Evolutionary conservation across 1,284 basidiomycete genomes (phyloP).

Genomic region (Fistulinella staudtii): DNA sequence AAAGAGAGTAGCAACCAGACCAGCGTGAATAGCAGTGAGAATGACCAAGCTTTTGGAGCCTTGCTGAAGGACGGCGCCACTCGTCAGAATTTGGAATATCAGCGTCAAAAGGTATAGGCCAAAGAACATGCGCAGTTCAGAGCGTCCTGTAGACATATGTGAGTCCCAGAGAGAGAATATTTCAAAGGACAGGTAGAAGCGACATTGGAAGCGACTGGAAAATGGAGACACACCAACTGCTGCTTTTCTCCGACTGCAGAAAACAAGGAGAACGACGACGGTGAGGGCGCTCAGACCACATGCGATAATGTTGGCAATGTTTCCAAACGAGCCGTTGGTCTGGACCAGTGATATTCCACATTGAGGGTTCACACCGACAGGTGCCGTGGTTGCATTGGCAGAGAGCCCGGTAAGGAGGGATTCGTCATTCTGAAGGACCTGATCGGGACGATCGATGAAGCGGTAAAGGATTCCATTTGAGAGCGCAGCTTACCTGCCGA

Average conservation of each 20-base stretch:
- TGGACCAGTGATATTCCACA: constrained; percentile 52
- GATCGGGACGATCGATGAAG: constrained; percentile 11
- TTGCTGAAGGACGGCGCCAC: constrained; percentile 72
- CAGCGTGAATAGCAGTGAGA: constrained; percentile 72
- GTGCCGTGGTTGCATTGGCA: constrained; percentile 41
- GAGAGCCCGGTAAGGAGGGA: constrained; percentile 39
- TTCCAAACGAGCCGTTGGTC: constrained; percentile 53
- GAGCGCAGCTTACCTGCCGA: constrained; percentile 43
- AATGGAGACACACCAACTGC: constrained; percentile 32
- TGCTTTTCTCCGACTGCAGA: constrained; percentile 45
- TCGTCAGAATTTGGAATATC: constrained; percentile 74
- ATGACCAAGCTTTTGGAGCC: constrained; percentile 64
- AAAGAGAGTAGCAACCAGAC: constrained; percentile 66
- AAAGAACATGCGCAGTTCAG: constrained; percentile 67
- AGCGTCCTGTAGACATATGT: constrained; percentile 55
- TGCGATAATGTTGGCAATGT: constrained; percentile 70
- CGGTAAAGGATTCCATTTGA: constrained; percentile 1
- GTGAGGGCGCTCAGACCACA: constrained; percentile 59
- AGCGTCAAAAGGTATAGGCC: constrained; percentile 66
- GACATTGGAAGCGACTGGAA: not conserved
- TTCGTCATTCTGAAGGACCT: constrained; percentile 36
- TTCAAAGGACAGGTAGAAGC: constrained; percentile 5
- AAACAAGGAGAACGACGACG: constrained; percentile 45
- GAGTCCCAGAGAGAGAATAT: too few relatives aligned
- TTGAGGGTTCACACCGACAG: constrained; percentile 54